Evolutionary conservation across 257 asterid species (phyloP).

Genomic region (Paraleonurus japonicus): DNA sequence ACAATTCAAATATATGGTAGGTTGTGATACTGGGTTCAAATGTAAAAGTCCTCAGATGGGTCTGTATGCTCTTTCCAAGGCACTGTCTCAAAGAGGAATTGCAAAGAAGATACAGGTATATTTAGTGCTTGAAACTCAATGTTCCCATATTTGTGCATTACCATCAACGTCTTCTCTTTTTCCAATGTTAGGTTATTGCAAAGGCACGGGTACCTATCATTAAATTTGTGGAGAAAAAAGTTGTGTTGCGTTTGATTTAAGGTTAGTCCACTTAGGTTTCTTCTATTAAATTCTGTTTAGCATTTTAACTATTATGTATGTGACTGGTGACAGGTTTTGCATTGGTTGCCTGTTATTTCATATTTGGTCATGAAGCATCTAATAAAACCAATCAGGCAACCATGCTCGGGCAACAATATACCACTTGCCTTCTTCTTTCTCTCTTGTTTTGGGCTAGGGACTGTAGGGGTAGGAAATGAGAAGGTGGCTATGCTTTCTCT

Average conservation of each 20-base stretch:
- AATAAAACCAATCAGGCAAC: background rate
- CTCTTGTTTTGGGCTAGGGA: background rate
- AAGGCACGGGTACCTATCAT: conserved; percentile 96
- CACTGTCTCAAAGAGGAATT: conserved; percentile 79
- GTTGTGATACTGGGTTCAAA: conserved; percentile 80
- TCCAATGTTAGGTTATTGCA: conserved; percentile 68
- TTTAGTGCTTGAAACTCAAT: conserved; percentile 24
- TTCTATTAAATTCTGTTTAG: background rate
- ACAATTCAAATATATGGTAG: conserved; percentile 37
- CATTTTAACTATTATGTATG: background rate
- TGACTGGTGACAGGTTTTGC: background rate
- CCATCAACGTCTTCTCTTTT: background rate
- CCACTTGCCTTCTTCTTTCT: background rate
- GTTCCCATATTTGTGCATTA: conserved; percentile 18
- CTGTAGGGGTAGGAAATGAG: background rate
- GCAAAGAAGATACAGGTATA: conserved; percentile 91
- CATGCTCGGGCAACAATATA: background rate
- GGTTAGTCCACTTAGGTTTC: conserved; percentile 40
- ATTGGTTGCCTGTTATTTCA: conserved; percentile 7
- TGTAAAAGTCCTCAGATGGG: conserved; percentile 77
- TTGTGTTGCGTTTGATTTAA: conserved; percentile 78
- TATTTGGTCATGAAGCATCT: background rate
- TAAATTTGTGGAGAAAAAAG: conserved; percentile 93
- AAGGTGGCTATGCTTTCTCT: background rate
- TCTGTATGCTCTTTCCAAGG: conserved; percentile 84